These are phyloP conservation scores for Fraxinus pennsylvanica DNA, from an alignment of 257 asterid genomes.

Conservation along the genomic window DNA sequence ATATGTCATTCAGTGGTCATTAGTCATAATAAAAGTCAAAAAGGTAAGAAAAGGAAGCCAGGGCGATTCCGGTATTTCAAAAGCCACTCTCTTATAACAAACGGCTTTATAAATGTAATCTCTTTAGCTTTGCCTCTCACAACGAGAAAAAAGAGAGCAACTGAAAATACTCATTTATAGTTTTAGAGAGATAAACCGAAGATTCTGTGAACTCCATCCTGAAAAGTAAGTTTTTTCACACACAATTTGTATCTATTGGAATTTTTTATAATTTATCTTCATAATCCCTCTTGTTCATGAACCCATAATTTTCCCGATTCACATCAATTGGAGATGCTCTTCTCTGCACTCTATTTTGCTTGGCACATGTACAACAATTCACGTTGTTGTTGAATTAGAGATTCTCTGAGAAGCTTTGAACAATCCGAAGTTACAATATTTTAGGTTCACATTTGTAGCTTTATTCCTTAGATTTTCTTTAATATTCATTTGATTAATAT, in stretches of 20 bases:
- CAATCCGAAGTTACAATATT: not conserved
- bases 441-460: not conserved
- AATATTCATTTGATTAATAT: not conserved
- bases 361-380: not conserved
- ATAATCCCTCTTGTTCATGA: too few relatives aligned
- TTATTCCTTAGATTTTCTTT: not conserved
- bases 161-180: not conserved
- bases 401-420: not conserved
- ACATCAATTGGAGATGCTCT: too few relatives aligned
- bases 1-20: slow-evolving; percentile 3
- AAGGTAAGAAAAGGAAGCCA: not conserved
- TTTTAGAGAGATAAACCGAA: not conserved
- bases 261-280: too few relatives aligned
- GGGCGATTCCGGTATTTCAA: slow-evolving; percentile 33
- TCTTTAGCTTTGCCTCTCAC: slow-evolving; percentile 10
- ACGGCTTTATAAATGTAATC: slow-evolving; percentile 30
- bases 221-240: not conserved
- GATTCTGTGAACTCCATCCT: not conserved
- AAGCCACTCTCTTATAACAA: not conserved
- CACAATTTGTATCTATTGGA: not conserved
- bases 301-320: too few relatives aligned
- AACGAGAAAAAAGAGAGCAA: slow-evolving; percentile 13
- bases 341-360: not conserved
- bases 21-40: not conserved
- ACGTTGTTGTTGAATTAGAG: not conserved